Evolutionary conservation across 768 basidiomycete species (phyloP), one percentile per base, ranked within the genome.

Genomic region (Mycena galopus): DNA sequence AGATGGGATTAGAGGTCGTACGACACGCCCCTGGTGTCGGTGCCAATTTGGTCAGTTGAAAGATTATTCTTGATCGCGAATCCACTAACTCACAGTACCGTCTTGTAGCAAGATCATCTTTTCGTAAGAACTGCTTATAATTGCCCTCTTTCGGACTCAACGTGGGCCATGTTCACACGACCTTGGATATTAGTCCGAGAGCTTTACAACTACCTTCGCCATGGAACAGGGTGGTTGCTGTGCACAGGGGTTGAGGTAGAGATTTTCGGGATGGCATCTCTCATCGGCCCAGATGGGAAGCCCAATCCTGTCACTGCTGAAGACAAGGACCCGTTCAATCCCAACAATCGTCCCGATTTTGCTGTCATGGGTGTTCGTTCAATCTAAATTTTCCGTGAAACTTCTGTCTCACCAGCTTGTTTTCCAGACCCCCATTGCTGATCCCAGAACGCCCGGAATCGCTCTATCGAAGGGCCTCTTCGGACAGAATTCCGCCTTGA

Each of bases 41-140:
- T 14, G 35, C 69, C 12, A 19, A 65, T 37, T 47, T 71, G 63
- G 69, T 71, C 11, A 58, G 47, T 30, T 25, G 19, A n/a, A 19
- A 12, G 14, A 27, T 39, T 16, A 39, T n/a, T 35, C 9, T 23
- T 12, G 35, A n/a, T 29, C 4, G 2, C 21, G 44, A 19, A 21
- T 12, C 6, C 35, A 12, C 35, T 6, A 47, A n/a, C 44, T 47
- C 16, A 47, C 21, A 12, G 44, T 4, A n/a, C 35, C 12, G 6
- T 21, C 44, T 47, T 17, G 23, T 25, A 71, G 69, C 69, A 71
- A 58, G 69, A 71, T 17, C 69, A 71, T 65, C 0, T 65, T 23
- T 65, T 7, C 1, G 57, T 71, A 3, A 16, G 63, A 16, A 65
- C 62, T 0, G 21, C 29, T 6, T 65, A 71, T 23, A 71, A 71